Base-by-base conservation (phyloP, 2,329 filamentous ascomycete genomes). In the Thielaviopsis musarum region DNA sequence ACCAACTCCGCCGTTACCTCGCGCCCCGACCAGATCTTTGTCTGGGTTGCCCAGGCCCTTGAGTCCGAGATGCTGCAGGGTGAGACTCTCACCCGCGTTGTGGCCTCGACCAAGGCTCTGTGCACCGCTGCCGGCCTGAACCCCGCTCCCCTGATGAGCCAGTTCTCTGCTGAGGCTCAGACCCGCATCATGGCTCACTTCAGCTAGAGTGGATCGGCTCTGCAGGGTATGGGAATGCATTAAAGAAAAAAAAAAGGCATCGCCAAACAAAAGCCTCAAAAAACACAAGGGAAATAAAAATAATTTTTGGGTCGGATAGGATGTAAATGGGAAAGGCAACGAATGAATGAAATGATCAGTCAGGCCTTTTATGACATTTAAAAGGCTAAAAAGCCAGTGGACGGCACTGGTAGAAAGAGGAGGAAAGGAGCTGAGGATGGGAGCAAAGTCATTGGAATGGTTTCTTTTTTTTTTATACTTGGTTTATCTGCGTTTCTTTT, bases 51-150 rank as follows among this genome's bases (percentile, higher is more conserved):
- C 26, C 85, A 94, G 70, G 91, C 91, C 21, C 82, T 98, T 15
- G 91, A 96, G 68, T 86, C 88, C 5, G 89, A 95, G 68, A 91
- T 91, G 19, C 76, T 98, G 49, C 87, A 91, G 68, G 91, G 91
- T 21, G 83, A 90, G 68, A 90, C 87, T 21, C 88, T 88, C 26
- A 80, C 77, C 62, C 83, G 85, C 62, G 86, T 95, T 60, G 87
- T 89, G 34, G 76, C 76, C 52, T 84, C 88, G 1, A 87, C 87
- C 41, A 95, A 95, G 74, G 74, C 81, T 57, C 77, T 98, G 56
- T 79, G 95, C 49, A 78, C 83, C 62, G 79, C 80, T 30, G 84
- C 89, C 5, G 83, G 82, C 58, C 75, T 93, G 54, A 87, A 95
- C 66, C 83, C 87, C 1, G 82, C 83, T 62, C 84, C 87, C 64